Evolutionary conservation across 2,329 filamentous ascomycete species (phyloP).

Genomic region (Arthrobotrys iridis): DNA sequence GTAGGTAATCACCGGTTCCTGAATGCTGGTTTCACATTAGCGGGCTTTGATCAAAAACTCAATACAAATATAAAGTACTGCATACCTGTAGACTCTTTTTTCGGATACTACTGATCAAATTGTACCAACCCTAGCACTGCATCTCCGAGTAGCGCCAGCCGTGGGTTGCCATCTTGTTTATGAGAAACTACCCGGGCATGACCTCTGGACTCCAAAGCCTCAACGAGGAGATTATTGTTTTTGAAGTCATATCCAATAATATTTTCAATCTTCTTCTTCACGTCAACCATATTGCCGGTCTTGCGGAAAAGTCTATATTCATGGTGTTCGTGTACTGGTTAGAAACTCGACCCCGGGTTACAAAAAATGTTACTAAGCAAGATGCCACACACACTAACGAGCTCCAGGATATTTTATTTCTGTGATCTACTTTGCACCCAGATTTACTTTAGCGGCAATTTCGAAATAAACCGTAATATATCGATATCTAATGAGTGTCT

Average conservation of each 20-base stretch:
- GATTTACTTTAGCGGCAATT: too few relatives aligned
- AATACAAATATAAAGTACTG: not conserved
- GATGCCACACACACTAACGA: too few relatives aligned
- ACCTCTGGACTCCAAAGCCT: constrained; percentile 23
- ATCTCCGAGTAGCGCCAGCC: constrained; percentile 27
- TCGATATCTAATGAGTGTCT: too few relatives aligned
- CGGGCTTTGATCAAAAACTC: not conserved
- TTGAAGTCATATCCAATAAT: constrained; percentile 28
- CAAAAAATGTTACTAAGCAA: too few relatives aligned
- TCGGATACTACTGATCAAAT: constrained; percentile 33
- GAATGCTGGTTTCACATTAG: not conserved
- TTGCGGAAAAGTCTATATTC: too few relatives aligned
- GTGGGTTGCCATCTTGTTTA: constrained; percentile 26
- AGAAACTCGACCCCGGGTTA: too few relatives aligned
- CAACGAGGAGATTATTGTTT: not conserved
- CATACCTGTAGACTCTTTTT: constrained; percentile 20
- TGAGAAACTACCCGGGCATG: not conserved
- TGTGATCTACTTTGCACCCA: too few relatives aligned
- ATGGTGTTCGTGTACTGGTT: too few relatives aligned
- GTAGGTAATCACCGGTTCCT: not conserved
- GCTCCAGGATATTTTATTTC: too few relatives aligned
- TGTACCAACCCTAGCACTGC: constrained; percentile 22
- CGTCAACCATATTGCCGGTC: constrained; percentile 11
- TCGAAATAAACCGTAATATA: too few relatives aligned
- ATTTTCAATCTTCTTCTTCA: constrained; percentile 13